Evolutionary conservation across 257 asterid species (phyloP).

Genomic region (Gynochthodes officinalis): DNA sequence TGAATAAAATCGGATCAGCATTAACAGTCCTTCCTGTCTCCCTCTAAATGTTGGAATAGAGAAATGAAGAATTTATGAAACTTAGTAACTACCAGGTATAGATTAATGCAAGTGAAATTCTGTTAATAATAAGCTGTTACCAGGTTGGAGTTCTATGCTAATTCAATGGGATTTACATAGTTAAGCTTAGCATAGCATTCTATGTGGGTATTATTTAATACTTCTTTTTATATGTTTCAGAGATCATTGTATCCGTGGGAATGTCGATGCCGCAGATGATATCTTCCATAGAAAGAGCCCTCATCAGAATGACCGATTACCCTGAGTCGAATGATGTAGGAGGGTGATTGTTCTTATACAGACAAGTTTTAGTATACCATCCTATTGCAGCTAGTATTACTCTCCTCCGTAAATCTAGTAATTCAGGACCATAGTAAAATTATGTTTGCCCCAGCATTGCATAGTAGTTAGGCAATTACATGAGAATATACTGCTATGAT

Average conservation of each 20-base stretch:
- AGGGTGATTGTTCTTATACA: background rate
- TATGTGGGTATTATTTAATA: background rate
- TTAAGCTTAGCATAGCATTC: background rate
- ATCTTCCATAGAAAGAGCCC: constrained; percentile 47
- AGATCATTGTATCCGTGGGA: constrained; percentile 87
- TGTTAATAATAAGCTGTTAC: background rate
- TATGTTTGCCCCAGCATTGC: background rate
- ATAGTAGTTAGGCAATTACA: background rate
- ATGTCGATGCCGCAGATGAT: constrained; percentile 89
- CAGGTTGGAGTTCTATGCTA: background rate
- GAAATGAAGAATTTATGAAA: too few relatives aligned
- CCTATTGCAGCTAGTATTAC: background rate
- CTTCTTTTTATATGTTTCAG: constrained; percentile 35
- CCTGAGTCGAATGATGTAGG: constrained; percentile 45
- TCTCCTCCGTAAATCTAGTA: background rate
- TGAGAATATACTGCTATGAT: background rate
- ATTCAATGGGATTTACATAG: background rate
- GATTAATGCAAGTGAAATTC: background rate
- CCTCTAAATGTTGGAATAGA: background rate
- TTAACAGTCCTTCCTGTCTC: background rate
- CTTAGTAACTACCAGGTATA: background rate
- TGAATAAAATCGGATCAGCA: background rate
- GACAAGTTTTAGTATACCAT: background rate
- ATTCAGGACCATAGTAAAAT: background rate
- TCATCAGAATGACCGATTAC: constrained; percentile 36